A percentile compares a stretch with the other conserved stretches of the same genome.
These are phyloP conservation scores for Cyclotella baltica DNA, from an alignment of 108 stramenopile genomes.

Conservation along the genomic window DNA sequence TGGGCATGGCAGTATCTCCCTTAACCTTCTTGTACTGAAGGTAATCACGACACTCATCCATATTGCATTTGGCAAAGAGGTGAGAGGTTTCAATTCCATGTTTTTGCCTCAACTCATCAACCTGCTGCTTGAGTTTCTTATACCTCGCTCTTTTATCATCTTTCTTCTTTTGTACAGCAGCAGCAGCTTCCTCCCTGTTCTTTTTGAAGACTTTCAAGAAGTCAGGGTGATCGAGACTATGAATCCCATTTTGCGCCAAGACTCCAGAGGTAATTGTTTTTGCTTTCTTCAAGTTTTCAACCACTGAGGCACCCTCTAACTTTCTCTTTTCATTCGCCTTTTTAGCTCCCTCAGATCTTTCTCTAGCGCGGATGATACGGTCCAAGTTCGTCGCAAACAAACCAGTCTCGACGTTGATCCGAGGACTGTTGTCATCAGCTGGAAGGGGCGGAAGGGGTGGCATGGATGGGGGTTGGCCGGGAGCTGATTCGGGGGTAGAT, in stretches of 20 bases:
- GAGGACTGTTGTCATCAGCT: background rate
- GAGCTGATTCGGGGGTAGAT: background rate
- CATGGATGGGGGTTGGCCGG: too few relatives aligned
- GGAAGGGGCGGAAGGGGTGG: background rate
- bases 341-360: background rate
- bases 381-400: background rate
- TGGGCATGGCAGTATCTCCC: background rate
- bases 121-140: background rate
- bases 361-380: background rate
- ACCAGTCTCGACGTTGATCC: background rate
- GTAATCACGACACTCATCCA: constrained; percentile 2
- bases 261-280: constrained; percentile 17
- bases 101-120: background rate
- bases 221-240: background rate
- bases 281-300: background rate
- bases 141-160: background rate
- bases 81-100: background rate
- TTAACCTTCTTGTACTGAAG: constrained; percentile 8
- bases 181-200: background rate
- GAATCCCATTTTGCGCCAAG: constrained; percentile 10
- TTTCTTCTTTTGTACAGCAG: background rate
- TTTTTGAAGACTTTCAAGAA: background rate
- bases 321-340: constrained; percentile 13
- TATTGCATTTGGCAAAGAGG: background rate
- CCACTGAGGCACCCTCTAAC: background rate